Base-by-base conservation (phyloP, 108 stramenopile genomes). In the Conticribra guillardii region DNA sequence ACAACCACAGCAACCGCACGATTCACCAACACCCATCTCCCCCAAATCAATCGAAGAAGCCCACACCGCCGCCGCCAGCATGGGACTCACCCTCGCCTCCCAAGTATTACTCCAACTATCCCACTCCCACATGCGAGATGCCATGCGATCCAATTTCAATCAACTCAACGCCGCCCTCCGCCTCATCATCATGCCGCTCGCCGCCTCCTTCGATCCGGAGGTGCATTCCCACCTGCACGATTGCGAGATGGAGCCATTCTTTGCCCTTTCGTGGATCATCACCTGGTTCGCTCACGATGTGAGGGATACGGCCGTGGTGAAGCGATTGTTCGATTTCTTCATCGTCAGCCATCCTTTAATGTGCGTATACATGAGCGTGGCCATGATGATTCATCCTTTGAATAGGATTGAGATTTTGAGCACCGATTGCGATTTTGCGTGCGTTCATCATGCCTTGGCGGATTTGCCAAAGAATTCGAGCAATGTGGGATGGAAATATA, bases 271-370 rank as follows among this genome's bases (percentile, higher is more conserved):
- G 41, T 97, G 96, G 96, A 78, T 97, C 22, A 69, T 97, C 15
- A 97, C 96, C 0, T 97, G 96, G 96, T 96, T 96, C 66, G 54
- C 88, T 37, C 96, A 97, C 80, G 96, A 97, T 68, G 80, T 97
- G 7, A 73, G 91, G 30, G 96, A 97, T 54, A 89, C 92, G 5
- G 60, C 57, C 5, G 45, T 92, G 4, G 94, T 93, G 58, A 92
- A 95, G 58, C 77, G 96, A 44, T 54, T 97, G 50, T 97, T 91
- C 74, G 96, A 97, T 74, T 91, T 89, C 57, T 94, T 97, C 67
- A 69, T 97, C 23, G 78, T 77, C 30, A 81, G 81, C 49, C 96
- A 97, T 74, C 90, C 96, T 2, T 60, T 91, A 8, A 75, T 97
- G 76, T 68, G 85, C 0, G 31, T 96, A 11, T 97, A 97, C 67